Conservation (phyloP, 2,329 filamentous ascomycete genomes). For the Talaromyces sp. region DNA sequence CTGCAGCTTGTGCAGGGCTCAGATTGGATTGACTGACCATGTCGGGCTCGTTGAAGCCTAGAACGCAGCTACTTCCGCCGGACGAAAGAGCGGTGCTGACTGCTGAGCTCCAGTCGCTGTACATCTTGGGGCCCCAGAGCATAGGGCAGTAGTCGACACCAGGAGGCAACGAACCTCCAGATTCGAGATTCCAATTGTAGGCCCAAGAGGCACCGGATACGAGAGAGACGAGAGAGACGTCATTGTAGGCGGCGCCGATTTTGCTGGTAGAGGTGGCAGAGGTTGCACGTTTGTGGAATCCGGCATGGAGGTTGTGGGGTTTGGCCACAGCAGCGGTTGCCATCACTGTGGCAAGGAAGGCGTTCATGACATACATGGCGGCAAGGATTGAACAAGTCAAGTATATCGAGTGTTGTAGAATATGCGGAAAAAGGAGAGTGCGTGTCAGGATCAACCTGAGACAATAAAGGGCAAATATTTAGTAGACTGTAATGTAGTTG, state of each 20-base stretch:
- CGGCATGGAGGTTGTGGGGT: slow-evolving; percentile 24
- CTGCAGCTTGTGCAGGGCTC: slow-evolving; percentile 35
- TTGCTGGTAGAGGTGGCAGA: slow-evolving; percentile 29
- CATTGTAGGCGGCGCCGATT: slow-evolving; percentile 37
- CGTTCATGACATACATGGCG: slow-evolving; percentile 40
- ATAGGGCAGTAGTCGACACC: slow-evolving; percentile 45
- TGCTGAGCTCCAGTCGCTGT: slow-evolving; percentile 34
- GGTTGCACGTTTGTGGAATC: slow-evolving; percentile 20
- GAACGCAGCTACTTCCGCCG: slow-evolving; percentile 34
- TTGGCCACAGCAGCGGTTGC: slow-evolving; percentile 34
- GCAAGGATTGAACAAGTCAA: not conserved
- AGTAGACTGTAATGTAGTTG: not conserved
- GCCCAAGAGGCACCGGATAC: slow-evolving; percentile 38
- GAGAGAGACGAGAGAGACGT: slow-evolving; percentile 22
- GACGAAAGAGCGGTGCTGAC: slow-evolving; percentile 34
- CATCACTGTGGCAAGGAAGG: slow-evolving; percentile 33
- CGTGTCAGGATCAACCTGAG: slow-evolving; percentile 14
- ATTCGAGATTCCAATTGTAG: slow-evolving; percentile 44
- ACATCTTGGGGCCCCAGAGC: slow-evolving; percentile 43
- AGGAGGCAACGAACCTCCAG: slow-evolving; percentile 30
- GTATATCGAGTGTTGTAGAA: not conserved
- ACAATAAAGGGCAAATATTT: not conserved
- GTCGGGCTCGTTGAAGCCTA: slow-evolving; percentile 50
- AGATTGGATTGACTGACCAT: slow-evolving; percentile 38
- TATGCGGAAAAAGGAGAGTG: not conserved